A percentile compares a stretch with the other conserved stretches of the same genome.
Conservation (phyloP, 1,284 basidiomycete genomes). For the Irpex rosettiformis region DNA sequence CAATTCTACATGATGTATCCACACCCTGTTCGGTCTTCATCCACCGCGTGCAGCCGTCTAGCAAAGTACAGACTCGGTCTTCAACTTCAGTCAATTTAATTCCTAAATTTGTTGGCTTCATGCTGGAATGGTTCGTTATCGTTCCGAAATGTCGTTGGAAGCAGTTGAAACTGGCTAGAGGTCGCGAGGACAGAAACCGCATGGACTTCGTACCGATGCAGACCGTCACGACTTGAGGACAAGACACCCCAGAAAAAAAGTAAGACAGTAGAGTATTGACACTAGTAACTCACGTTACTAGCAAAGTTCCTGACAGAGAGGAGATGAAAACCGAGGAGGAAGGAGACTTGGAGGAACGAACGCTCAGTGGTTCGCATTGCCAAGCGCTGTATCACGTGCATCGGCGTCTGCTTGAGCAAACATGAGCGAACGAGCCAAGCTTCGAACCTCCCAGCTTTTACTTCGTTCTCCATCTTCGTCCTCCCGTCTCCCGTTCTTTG, state of each 20-base stretch:
- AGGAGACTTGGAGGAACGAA: not conserved
- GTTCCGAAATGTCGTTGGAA: conserved; percentile 8
- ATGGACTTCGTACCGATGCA: not conserved
- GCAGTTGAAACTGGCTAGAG: not conserved
- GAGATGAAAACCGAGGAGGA: not conserved
- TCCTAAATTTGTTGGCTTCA: conserved; percentile 21
- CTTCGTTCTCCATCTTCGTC: conserved; percentile 20
- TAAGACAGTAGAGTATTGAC: not conserved
- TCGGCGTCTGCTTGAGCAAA: not conserved
- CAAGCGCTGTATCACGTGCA: not conserved
- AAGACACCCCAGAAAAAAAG: not conserved
- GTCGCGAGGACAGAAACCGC: not conserved
- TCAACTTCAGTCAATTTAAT: conserved; percentile 57
- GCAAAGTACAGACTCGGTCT: conserved; percentile 55
- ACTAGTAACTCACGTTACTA: not conserved
- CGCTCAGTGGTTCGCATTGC: not conserved
- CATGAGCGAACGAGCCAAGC: not conserved
- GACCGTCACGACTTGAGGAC: not conserved
- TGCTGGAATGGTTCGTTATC: conserved; percentile 11
- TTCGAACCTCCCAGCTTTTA: conserved; percentile 2
- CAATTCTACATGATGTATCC: conserved; percentile 77
- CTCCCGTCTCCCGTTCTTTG: conserved; percentile 12
- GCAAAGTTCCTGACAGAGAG: not conserved
- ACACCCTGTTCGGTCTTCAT: conserved; percentile 49
- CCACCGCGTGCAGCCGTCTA: conserved; percentile 63